Evolutionary conservation across 345 rosid genomes (phyloP), one percentile per base, ranked within the genome.

Genomic region (Leavenworthia alabamica): DNA sequence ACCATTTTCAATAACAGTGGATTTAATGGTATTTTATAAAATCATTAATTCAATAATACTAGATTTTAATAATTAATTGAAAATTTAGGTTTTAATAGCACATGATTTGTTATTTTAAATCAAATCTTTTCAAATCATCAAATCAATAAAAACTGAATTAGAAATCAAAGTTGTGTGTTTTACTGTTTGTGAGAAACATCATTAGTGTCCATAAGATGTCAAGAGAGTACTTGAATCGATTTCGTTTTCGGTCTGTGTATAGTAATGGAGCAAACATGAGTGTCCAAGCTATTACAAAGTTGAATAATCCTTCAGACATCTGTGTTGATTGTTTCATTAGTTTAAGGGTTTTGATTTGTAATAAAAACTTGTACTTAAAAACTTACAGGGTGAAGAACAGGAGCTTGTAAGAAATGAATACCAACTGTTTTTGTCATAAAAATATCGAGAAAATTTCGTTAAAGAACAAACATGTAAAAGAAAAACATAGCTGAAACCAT

Each of bases 181-280:
- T 51, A 85, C 99, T 77, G 79, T 93, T 89, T 48, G 97, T 89
- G 40, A 93, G 94, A 83, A 93, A 93, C 99, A 93, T 89, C 86
- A 86, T 95, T 55, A 82, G 67, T 36, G 89, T 78, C 97, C 99
- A 93, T 44, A 89, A 62, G 60, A 81, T 23, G 13, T 85, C 99
- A 44, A 93, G 72, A 33, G 94, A 93, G 45, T 88, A 76, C 68
- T 68, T 79, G 85, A 71, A 93, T 60, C 93, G 75, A 68, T 86
- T 81, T 70, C 92, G 85, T 79, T 77, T 85, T 1, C 69, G 15
- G 76, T 93, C 99, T 1, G 99, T 86, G 80, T 82, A 93, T 39
- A 93, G 73, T 73, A 89, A 68, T 1, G 97, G 99, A 66, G 99
- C 97, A 75, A 89, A 89, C 99, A 93, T 82, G 71, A 93, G 83